Percentiles rank a stretch among this genome's conserved stretches.
Conservation (phyloP, 495 filamentous ascomycete genomes). For the Penicillium samsonianum region DNA sequence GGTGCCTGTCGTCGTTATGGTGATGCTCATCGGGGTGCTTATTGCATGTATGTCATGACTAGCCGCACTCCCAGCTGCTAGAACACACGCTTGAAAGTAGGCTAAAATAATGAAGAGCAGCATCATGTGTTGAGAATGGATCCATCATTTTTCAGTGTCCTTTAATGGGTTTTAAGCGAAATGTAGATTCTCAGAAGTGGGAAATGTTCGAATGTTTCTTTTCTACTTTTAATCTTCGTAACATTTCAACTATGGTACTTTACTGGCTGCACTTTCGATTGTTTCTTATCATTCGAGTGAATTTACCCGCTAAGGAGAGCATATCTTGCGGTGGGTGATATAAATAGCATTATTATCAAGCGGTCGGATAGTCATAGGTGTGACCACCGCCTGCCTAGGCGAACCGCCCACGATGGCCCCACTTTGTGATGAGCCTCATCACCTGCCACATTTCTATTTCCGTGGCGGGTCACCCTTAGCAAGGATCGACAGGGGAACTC, state of each 20-base stretch:
- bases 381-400: not conserved
- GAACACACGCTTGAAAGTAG: slow-evolving; percentile 1
- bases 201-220: slow-evolving; percentile 2
- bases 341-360: slow-evolving; percentile 1
- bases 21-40: not conserved
- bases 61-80: not conserved
- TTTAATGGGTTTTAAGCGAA: not conserved
- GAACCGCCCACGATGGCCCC: slow-evolving; percentile 2
- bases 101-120: slow-evolving; percentile 4
- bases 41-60: not conserved
- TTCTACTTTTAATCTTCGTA: not conserved
- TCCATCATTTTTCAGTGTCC: not conserved
- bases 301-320: not conserved
- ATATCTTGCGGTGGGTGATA: not conserved
- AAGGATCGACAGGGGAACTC: not conserved
- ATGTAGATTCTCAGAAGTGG: not conserved
- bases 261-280: not conserved
- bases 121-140: not conserved
- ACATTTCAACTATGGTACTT: slow-evolving; percentile 1
- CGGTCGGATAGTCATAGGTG: not conserved
- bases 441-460: not conserved
- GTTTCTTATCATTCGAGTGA: not conserved
- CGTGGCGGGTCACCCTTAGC: not conserved
- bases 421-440: slow-evolving; percentile 2
- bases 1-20: not conserved